Evolutionary conservation across 768 basidiomycete genomes (phyloP).

Genomic region (Naematelia encephala): DNA sequence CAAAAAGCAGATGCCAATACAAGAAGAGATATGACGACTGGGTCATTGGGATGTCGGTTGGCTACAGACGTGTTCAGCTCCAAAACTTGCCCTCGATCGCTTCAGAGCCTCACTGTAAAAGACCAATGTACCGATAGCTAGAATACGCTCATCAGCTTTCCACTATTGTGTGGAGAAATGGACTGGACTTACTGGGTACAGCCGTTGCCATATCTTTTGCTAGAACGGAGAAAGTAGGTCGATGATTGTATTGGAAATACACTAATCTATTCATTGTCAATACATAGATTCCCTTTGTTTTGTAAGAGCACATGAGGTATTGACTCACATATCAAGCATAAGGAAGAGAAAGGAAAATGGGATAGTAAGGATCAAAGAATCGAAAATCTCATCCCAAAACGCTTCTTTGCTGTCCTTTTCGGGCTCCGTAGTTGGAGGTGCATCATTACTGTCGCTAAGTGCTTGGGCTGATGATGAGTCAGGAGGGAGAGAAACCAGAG

Average conservation of each 20-base stretch:
- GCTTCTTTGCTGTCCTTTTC: conserved; percentile 13
- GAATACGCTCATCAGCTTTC: neutral
- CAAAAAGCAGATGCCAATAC: conserved; percentile 35
- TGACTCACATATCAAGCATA: conserved; percentile 45
- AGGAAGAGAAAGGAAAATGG: conserved; percentile 46
- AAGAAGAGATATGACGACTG: conserved; percentile 26
- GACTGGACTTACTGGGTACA: conserved; percentile 43
- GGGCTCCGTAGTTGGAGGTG: neutral
- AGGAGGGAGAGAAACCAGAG: neutral
- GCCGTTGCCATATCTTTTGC: conserved; percentile 34
- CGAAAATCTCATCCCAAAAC: conserved; percentile 44
- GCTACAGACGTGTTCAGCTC: conserved; percentile 8
- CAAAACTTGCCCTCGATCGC: neutral
- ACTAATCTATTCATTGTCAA: conserved; percentile 35
- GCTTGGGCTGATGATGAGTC: neutral
- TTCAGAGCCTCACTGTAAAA: conserved; percentile 37
- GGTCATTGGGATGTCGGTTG: conserved; percentile 32
- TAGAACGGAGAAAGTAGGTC: conserved; percentile 25
- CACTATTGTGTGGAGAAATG: neutral
- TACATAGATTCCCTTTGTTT: no score
- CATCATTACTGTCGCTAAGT: neutral
- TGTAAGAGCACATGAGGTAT: no score
- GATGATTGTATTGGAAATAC: conserved; percentile 42
- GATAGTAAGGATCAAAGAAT: conserved; percentile 39
- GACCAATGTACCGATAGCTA: conserved; percentile 40